Conservation (phyloP, 441 rosid genomes). For the Biscutella laevigata region DNA sequence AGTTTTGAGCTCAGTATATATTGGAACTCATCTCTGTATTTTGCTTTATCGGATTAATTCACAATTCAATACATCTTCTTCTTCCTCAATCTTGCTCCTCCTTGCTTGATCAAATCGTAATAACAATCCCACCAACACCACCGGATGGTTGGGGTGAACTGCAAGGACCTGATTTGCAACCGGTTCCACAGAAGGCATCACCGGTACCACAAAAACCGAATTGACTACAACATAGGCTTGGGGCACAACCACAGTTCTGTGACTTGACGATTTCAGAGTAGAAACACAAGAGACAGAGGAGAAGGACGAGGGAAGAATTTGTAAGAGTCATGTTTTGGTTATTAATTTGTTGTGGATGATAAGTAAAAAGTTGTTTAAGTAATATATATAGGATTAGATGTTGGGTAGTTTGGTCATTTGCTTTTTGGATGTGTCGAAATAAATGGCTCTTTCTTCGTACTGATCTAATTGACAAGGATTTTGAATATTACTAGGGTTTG, state of each 20-base stretch:
- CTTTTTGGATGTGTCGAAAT: too few relatives aligned
- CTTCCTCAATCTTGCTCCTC: not conserved
- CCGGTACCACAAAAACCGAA: slow-evolving; percentile 14
- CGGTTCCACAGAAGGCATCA: slow-evolving; percentile 2
- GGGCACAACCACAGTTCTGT: slow-evolving; percentile 14
- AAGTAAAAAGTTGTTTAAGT: not conserved
- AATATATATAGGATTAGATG: not conserved
- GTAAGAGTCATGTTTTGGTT: not conserved
- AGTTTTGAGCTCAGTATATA: too few relatives aligned
- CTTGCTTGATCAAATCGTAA: too few relatives aligned
- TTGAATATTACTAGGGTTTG: too few relatives aligned
- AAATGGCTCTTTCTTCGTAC: too few relatives aligned
- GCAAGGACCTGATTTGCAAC: slow-evolving; percentile 21
- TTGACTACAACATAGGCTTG: slow-evolving; percentile 13
- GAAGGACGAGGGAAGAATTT: not conserved
- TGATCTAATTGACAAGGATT: too few relatives aligned
- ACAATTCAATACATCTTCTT: too few relatives aligned
- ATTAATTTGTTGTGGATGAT: not conserved
- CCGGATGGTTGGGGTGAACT: not conserved
- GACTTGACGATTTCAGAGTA: not conserved
- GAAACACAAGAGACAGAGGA: not conserved
- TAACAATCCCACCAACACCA: slow-evolving; percentile 23
- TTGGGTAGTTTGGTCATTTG: not conserved
- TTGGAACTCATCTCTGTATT: too few relatives aligned
- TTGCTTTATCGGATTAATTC: too few relatives aligned